phyloP scores from a whole-genome alignment of 2,329 filamentous ascomycete species.

The Fusarium hostae region DNA sequence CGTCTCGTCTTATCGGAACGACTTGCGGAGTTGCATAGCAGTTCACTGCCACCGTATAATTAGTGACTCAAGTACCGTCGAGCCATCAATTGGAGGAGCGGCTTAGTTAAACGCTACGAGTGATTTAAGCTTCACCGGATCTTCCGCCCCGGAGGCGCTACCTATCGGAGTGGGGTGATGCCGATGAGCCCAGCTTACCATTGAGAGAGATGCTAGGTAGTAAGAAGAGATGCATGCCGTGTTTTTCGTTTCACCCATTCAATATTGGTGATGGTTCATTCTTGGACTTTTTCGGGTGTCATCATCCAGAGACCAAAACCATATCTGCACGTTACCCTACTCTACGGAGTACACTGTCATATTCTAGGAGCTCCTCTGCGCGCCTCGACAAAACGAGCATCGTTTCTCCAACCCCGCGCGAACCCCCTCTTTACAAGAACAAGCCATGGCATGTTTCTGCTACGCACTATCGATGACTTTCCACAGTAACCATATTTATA shows the following conservation, averaged over 20 bases:
- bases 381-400: background rate
- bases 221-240: background rate
- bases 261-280: background rate
- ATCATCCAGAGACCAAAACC: slow-evolving; percentile 11
- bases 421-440: slow-evolving; percentile 10
- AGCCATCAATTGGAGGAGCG: background rate
- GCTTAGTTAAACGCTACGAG: background rate
- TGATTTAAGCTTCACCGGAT: slow-evolving; percentile 39
- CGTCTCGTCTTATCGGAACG: slow-evolving; percentile 21
- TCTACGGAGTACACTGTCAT: background rate
- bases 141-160: slow-evolving; percentile 38
- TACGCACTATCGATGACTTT: background rate
- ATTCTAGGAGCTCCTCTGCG: background rate
- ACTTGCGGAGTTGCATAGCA: background rate
- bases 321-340: slow-evolving; percentile 31
- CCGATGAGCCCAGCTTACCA: slow-evolving; percentile 25
- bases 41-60: background rate
- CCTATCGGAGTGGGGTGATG: slow-evolving; percentile 27
- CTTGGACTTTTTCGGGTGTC: slow-evolving; percentile 14
- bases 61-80: background rate
- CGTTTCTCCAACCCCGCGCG: slow-evolving; percentile 18
- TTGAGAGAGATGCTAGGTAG: slow-evolving; percentile 8
- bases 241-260: background rate
- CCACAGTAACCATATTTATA: slow-evolving; percentile 1
- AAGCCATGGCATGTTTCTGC: slow-evolving; percentile 7